Base-by-base conservation (phyloP, 768 basidiomycete species). In the Tricholoma hemisulphureum region DNA sequence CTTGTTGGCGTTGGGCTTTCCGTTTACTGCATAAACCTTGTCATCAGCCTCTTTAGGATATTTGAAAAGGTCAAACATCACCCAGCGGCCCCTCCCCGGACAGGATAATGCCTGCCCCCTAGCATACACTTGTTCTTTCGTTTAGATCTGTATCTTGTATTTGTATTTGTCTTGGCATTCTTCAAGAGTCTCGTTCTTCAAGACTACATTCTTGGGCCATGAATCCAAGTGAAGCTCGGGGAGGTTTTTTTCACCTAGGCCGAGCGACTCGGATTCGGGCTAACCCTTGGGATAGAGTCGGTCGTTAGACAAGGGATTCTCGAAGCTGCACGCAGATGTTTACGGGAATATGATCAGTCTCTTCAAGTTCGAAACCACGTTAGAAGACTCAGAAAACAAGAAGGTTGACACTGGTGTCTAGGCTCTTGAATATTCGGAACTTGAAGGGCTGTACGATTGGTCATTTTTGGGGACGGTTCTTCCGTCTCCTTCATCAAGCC, bases 1-100 rank as follows among this genome's bases (percentile, higher is more conserved):
- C 80, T 95, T 48, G 87, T 95, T 58, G 85, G 86, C 63, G 80
- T 91, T 51, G 86, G 89, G 48, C 80, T 94, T 41, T 65, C 91
- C 58, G 83, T 88, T 71, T 93, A 95, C 71, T 89, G 91, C 75
- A 83, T 81, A 64, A 94, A 89, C 69, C 83, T 95, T 61, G 77
- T 93, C 62, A 93, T 95, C 65, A 89, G 87, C 60, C 79, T 94
- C 23, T 94, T 85, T 73, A 79, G 92, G 61, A 91, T 94, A 57
- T 92, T 94, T 64, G 91, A 94, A 70, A 93, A 93, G 74, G 89
- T 93, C 60, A 93, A 94, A 72, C 87, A 87, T 65, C 84, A 83
- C 59, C 79, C 79, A 16, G 74, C 75, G 49, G 66, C 70, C 32
- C 60, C 71, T 57, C 29, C 61, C 46, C 55, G 51, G 37, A 57